Base-by-base conservation (phyloP, 2,329 filamentous ascomycete genomes). In the Apiospora saccharicola region DNA sequence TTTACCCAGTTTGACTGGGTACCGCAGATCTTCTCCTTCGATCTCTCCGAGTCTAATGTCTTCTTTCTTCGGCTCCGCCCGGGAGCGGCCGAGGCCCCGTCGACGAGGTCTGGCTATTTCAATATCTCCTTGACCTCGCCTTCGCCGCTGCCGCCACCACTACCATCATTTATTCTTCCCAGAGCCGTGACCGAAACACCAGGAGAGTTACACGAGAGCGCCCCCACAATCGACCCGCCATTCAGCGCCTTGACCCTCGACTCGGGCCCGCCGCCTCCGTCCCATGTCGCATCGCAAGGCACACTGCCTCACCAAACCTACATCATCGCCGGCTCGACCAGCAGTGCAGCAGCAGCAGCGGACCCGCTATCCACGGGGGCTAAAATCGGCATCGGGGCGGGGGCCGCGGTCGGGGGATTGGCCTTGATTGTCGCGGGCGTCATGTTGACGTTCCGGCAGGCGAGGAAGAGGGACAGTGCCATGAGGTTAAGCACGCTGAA, bases 21-120 rank as follows among this genome's bases (percentile, higher is more conserved):
- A n/a, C 67, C 67, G n/a, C 67, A 68, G 67, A 46, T 68, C 67
- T 68, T 47, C 41, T 1, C 47, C 14, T 68, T 68, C 10, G 43
- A 68, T 19, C 26, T 68, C 6, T 22, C 67, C 41, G 67, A 19
- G 13, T 68, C 67, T 4, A 68, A 68, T 8, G 67, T 68, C 24
- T 68, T 68, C 41, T 68, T 47, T 41, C 44, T 68, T 3, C 44
- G 24, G 14, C 67, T 68, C 19, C 41, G 19, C n/a, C 41, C n/a
- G 41, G 51, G 14, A 14, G 14, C 24, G 26, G 8, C 19, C 14
- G 57, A 64, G 1, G 19, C 16, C 7, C 30, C 19, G 34, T 64
- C 57, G 34, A 41, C 41, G 57, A 41, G 57, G 34, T 64, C 57
- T 24, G 22, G 22, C 10, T 41, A 41, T 10, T 37, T 64, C 19